Evolutionary conservation across 352 stramenopile genomes (phyloP).

Genomic region (Elongisporangium anandrum): DNA sequence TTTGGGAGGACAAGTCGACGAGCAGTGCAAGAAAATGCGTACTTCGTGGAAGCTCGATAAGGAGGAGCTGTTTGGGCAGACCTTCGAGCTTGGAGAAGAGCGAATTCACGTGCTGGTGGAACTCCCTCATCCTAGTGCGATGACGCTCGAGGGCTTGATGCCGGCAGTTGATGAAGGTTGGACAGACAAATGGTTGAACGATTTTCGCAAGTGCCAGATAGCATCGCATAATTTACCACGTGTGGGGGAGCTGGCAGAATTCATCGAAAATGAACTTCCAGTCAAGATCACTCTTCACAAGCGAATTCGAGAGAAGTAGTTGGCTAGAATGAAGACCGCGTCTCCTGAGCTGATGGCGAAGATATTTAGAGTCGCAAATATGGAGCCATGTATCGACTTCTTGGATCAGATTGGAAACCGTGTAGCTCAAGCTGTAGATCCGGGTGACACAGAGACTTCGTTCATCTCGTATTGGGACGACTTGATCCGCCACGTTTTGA

Average conservation of each 20-base stretch:
- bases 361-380: constrained; percentile 15
- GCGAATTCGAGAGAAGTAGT: constrained; percentile 4
- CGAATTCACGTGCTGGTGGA: constrained; percentile 18
- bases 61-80: constrained; percentile 13
- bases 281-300: constrained; percentile 8
- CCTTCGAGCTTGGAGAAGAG: constrained; percentile 15
- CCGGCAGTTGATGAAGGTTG: constrained; percentile 7
- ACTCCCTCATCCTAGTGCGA: background rate
- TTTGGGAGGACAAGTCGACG: constrained; percentile 9
- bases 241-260: constrained; percentile 6
- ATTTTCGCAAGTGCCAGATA: constrained; percentile 12
- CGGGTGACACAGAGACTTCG: constrained; percentile 15
- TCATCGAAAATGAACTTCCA: constrained; percentile 8
- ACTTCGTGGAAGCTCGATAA: constrained; percentile 12
- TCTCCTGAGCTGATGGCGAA: constrained; percentile 18
- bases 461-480: constrained; percentile 31
- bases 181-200: constrained; percentile 8
- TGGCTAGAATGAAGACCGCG: constrained; percentile 9
- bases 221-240: constrained; percentile 9
- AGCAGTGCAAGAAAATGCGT: constrained; percentile 9
- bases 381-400: constrained; percentile 16
- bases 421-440: constrained; percentile 7
- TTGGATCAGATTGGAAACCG: constrained; percentile 10
- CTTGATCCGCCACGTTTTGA: constrained; percentile 15
- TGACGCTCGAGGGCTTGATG: constrained; percentile 1